Evolutionary conservation across 768 basidiomycete species (phyloP).

Genomic region (Gelatoporia subvermispora): DNA sequence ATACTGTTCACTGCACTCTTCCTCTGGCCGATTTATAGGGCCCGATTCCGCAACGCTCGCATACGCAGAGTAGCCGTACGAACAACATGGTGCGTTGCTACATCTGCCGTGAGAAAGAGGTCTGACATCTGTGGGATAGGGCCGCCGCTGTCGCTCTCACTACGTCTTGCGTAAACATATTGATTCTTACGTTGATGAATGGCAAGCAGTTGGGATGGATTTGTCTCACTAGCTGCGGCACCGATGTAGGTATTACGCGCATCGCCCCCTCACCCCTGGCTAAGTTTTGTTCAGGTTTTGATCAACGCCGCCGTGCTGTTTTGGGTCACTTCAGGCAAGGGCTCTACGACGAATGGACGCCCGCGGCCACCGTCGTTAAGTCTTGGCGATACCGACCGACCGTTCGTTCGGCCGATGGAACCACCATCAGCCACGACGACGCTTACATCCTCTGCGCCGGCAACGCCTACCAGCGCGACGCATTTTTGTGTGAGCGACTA

Average conservation of each 20-base stretch:
- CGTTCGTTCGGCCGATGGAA: too few relatives aligned
- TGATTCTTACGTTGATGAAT: constrained; percentile 39
- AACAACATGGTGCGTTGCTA: constrained; percentile 35
- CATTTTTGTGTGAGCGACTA: too few relatives aligned
- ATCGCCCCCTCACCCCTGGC: neutral
- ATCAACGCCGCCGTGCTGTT: constrained; percentile 43
- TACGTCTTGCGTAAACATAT: constrained; percentile 46
- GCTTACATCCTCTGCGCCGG: too few relatives aligned
- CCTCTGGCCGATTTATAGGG: constrained; percentile 40
- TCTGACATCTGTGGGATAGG: constrained; percentile 17
- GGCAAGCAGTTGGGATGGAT: constrained; percentile 46
- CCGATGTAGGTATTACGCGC: constrained; percentile 25
- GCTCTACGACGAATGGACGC: too few relatives aligned
- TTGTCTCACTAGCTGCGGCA: constrained; percentile 37
- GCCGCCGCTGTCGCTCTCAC: constrained; percentile 42
- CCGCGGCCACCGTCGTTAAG: too few relatives aligned
- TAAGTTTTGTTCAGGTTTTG: constrained; percentile 31
- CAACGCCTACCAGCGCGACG: too few relatives aligned
- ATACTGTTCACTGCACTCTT: constrained; percentile 39
- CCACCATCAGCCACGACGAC: too few relatives aligned
- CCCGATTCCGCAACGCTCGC: constrained; percentile 26
- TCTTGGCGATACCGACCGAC: too few relatives aligned
- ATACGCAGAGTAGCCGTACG: constrained; percentile 36
- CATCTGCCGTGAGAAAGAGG: too few relatives aligned
- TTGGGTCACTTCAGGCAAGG: constrained; percentile 35